Evolutionary conservation across 2,329 filamentous ascomycete genomes (phyloP), one percentile per base, ranked within the genome.

Genomic region (Geoglossum cookeanum): DNA sequence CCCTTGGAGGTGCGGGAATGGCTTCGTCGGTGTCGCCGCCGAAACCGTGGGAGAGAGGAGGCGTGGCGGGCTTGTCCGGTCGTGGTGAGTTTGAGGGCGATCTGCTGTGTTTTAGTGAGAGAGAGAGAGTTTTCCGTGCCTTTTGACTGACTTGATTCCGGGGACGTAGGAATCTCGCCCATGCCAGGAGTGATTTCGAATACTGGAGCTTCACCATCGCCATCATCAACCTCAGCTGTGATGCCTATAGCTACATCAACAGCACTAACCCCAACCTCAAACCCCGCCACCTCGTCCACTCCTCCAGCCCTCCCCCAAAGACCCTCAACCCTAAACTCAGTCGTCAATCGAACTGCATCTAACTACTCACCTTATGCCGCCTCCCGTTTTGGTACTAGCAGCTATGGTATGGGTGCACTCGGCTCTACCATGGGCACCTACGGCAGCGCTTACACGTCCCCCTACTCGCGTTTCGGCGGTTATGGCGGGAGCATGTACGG

Each of bases 11-110:
- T 51, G 48, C 4, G 32, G 48, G 7, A 27, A 80, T 81, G 77
- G 76, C 78, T 65, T 73, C 76, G 62, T 74, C 74, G 11, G 22
- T 17, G 62, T 96, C 91, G 70, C 92, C 92, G 67, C 92, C 92
- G 58, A 98, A 98, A 73, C 92, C 92, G 52, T 98, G 92, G 92
- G 92, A 98, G 74, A 80, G 84, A 70, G 78, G 84, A 70, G 78
- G 83, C 62, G 85, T 84, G 30, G 29, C 84, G 30, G 29, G 53
- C 29, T 13, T 15, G 27, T 22, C 22, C 22, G 33, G 56, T 37
- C 35, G 15, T 55, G 52, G 32, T 44, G 52, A 32, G 32, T 32
- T 4, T 48, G 13, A 29, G 17, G 13, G 6, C 5, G 27, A 8
- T 52, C 29, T 33, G 6, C 6, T 33, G 7, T 13, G 30, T 8